These are phyloP conservation scores for Phytophthora pisi DNA, from an alignment of 352 stramenopile genomes.

Conservation along the genomic window DNA sequence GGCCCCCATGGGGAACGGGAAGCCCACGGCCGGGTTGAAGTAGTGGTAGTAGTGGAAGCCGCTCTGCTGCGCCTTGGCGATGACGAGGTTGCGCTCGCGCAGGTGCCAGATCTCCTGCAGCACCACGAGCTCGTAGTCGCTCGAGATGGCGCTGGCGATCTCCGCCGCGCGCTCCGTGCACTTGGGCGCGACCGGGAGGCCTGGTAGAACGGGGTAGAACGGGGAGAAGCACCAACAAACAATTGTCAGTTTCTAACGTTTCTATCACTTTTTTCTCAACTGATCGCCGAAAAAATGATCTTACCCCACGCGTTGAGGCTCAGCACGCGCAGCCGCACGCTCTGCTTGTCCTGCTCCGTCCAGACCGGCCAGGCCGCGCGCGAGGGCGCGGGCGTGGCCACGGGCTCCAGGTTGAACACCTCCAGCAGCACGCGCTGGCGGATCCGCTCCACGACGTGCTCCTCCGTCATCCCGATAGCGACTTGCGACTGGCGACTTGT, in stretches of 20 bases:
- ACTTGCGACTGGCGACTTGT: slow-evolving; percentile 1
- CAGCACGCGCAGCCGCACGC: slow-evolving; percentile 61
- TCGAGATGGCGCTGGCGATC: slow-evolving; percentile 73
- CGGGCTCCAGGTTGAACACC: slow-evolving; percentile 61
- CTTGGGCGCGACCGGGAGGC: slow-evolving; percentile 70
- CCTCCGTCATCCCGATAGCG: slow-evolving; percentile 22
- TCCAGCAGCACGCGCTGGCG: slow-evolving; percentile 62
- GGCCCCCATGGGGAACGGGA: slow-evolving; percentile 69
- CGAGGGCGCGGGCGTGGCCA: slow-evolving; percentile 50
- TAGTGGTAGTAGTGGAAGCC: slow-evolving; percentile 86
- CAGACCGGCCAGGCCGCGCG: slow-evolving; percentile 40
- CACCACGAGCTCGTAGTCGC: slow-evolving; percentile 78
- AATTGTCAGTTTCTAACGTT: slow-evolving; percentile 10
- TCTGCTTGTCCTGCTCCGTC: slow-evolving; percentile 22
- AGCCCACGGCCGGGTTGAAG: slow-evolving; percentile 81
- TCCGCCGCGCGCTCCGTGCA: slow-evolving; percentile 66
- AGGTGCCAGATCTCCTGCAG: slow-evolving; percentile 86
- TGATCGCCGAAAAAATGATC: not conserved
- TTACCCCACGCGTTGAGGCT: slow-evolving; percentile 82
- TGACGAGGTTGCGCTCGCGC: slow-evolving; percentile 77
- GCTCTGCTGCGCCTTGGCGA: slow-evolving; percentile 55
- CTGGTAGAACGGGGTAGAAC: slow-evolving; percentile 28
- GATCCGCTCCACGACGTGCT: slow-evolving; percentile 43
- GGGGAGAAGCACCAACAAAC: not conserved
- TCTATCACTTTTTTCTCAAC: slow-evolving; percentile 13